phyloP scores from a whole-genome alignment of 495 filamentous ascomycete species.

The Tuber melanosporum region DNA sequence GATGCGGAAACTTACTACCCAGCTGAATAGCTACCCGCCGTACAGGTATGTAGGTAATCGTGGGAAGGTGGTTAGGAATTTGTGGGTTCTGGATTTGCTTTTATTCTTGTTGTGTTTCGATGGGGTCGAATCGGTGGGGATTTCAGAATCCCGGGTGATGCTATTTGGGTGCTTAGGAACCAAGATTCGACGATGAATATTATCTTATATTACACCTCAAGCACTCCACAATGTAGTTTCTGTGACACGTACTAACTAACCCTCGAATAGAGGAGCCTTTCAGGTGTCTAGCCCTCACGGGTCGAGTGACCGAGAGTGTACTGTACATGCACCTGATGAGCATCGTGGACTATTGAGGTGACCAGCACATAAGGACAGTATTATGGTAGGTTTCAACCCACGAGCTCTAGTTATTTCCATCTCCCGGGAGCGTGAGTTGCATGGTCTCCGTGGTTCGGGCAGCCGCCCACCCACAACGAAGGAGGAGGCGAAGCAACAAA shows the following conservation, averaged over 20 bases:
- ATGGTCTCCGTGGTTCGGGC: neutral
- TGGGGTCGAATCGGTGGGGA: neutral
- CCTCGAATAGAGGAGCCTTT: neutral
- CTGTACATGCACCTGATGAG: neutral
- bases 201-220: neutral
- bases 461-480: neutral
- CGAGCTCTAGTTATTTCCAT: neutral
- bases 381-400: neutral
- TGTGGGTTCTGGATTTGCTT: neutral
- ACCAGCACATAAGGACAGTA: neutral
- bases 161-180: neutral
- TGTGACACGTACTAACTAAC: neutral
- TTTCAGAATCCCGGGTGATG: neutral
- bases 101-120: neutral
- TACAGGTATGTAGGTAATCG: neutral
- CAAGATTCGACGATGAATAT: neutral
- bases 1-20: neutral
- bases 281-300: neutral
- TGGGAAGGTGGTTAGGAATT: neutral
- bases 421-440: neutral
- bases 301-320: neutral
- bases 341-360: neutral
- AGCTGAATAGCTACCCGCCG: neutral
- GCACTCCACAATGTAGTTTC: neutral
- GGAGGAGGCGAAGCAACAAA: neutral